A percentile compares a stretch with the other conserved stretches of the same genome.
These are phyloP conservation scores for Leishmania tarentolae DNA, from an alignment of 208 protist genomes.

Conservation along the genomic window DNA sequence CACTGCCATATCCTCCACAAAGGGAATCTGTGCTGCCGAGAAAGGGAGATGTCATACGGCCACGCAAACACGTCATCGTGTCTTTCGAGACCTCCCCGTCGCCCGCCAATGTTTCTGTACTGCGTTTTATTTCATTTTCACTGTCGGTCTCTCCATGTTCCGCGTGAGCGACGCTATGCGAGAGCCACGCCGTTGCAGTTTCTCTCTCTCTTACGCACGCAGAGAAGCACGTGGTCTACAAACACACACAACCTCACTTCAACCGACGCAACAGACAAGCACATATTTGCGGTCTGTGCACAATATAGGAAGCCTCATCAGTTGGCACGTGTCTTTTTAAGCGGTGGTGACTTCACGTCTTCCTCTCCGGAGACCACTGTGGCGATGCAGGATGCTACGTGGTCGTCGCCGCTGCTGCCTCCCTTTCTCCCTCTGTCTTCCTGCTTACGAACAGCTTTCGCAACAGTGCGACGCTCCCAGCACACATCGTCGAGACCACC, in stretches of 20 bases:
- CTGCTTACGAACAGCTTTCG: not conserved
- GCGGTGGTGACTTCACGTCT: not conserved
- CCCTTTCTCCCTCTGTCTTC: too few relatives aligned
- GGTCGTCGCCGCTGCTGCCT: not conserved
- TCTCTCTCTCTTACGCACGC: not conserved
- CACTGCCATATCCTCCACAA: not conserved
- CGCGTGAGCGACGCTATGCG: not conserved
- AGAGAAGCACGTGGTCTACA: not conserved
- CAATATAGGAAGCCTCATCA: not conserved
- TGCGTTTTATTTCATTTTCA: not conserved
- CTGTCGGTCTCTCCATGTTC: not conserved
- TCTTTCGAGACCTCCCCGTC: not conserved
- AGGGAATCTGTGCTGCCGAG: not conserved
- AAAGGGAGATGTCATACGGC: not conserved
- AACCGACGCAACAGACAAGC: not conserved
- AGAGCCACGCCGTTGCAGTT: not conserved
- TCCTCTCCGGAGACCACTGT: not conserved
- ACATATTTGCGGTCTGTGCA: not conserved
- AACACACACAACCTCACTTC: not conserved
- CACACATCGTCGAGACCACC: constrained; percentile 21
- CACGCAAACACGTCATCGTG: not conserved
- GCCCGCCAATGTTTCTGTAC: not conserved
- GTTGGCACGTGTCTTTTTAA: not conserved
- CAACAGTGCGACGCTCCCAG: constrained; percentile 18
- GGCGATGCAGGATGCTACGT: not conserved